These are phyloP conservation scores for Alliaria petiolata DNA, from an alignment of 345 rosid genomes.

Conservation along the genomic window DNA sequence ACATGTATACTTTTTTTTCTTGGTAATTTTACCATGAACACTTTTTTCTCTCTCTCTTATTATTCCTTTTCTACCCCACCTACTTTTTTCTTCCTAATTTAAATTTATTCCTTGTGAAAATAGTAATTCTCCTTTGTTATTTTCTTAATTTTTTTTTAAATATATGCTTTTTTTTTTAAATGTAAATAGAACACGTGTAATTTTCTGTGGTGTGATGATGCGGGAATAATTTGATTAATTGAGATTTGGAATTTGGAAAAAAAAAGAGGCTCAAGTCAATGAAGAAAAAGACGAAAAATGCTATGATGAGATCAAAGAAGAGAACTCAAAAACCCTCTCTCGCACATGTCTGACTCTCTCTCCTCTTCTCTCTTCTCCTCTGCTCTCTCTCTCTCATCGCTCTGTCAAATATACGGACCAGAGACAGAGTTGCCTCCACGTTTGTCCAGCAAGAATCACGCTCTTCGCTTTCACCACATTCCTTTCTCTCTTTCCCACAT, in stretches of 20 bases:
- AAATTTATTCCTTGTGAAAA: background rate
- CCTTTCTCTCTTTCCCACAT: slow-evolving; percentile 10
- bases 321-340: background rate
- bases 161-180: too few species aligned
- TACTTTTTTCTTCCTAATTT: background rate
- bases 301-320: slow-evolving; percentile 1
- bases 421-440: slow-evolving; percentile 76
- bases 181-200: background rate
- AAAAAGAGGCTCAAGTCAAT: slow-evolving; percentile 20
- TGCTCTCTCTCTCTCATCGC: background rate
- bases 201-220: background rate
- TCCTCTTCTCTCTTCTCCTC: background rate
- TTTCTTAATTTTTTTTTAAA: background rate
- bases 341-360: slow-evolving; percentile 21
- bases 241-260: background rate
- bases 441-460: slow-evolving; percentile 49
- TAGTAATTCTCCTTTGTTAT: background rate
- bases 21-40: background rate
- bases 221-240: slow-evolving; percentile 11
- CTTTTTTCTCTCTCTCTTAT: background rate
- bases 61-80: background rate
- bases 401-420: slow-evolving; percentile 21
- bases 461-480: slow-evolving; percentile 24
- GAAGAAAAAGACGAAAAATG: slow-evolving; percentile 15
- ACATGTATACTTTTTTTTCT: slow-evolving; percentile 7